Evolutionary conservation across 1,284 basidiomycete genomes (phyloP), one percentile per base, ranked within the genome.

Genomic region (Rhodotorula sp.): DNA sequence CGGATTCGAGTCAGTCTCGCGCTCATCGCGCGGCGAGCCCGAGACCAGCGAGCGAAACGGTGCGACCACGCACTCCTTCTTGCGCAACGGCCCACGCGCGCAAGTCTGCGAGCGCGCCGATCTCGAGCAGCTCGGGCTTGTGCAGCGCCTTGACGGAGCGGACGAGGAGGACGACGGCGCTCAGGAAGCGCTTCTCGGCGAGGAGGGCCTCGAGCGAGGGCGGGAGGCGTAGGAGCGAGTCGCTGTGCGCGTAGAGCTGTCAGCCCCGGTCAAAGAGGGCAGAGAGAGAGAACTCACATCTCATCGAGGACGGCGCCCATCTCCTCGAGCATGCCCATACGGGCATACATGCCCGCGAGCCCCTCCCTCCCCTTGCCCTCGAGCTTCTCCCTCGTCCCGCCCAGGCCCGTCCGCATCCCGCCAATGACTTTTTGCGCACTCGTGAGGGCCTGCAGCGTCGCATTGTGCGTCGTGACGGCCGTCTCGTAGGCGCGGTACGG

Each of bases 191-290:
- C 80, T 99, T 99, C 81, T 98, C 97, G 1, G 94, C 91, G 81
- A 99, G 93, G n/a, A 98, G 84, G 9, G 90, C 89, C 81, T 99
- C 97, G 44, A 99, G 85, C 27, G 89, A 86, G 79, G 99, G 97
- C 1, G 97, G 96, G 0, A 98, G 90, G 60, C 89, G 86, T 81
- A 94, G 95, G 52, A 99, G 84, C 77, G 91, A 87, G 80, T 98
- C 95, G 68, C 95, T 97, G 74, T 21, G 25, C 1, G 10, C 13
- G 55, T 3, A 16, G 19, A 17, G 13, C 10, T 5, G 48, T 34
- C 27, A 27, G 52, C 14, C 0, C 19, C 7, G 19, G 10, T 25
- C 4, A 16, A 45, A n/a, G 14, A 25, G n/a, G 21, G 41, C 7
- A 10, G 21, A 45, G 41, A 17, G 7, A 16, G 34, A 50, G 12